Conservation (phyloP, 2,329 filamentous ascomycete species). For the Aspergillus ustus region DNA sequence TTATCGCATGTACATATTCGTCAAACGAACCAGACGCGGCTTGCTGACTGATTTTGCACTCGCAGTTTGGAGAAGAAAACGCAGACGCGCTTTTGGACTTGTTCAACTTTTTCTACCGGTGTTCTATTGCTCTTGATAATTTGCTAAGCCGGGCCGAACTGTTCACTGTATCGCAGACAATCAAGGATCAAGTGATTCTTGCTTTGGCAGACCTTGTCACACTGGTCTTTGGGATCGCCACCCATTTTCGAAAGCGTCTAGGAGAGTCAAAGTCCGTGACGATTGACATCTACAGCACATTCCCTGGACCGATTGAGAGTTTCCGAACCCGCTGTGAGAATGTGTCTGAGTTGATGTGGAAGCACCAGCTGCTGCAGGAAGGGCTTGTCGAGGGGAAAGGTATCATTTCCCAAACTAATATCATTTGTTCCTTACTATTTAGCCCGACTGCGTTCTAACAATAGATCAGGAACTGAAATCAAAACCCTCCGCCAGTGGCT, state of each 20-base stretch:
- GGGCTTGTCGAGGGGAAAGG: slow-evolving; percentile 36
- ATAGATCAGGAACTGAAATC: slow-evolving; percentile 31
- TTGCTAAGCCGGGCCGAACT: slow-evolving; percentile 54
- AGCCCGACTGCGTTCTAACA: neutral
- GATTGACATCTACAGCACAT: slow-evolving; percentile 45
- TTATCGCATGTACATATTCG: neutral
- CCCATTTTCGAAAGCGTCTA: slow-evolving; percentile 39
- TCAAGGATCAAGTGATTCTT: slow-evolving; percentile 52
- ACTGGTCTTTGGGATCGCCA: slow-evolving; percentile 35
- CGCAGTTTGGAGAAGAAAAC: slow-evolving; percentile 54
- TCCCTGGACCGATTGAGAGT: slow-evolving; percentile 39
- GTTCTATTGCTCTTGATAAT: slow-evolving; percentile 46
- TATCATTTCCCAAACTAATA: slow-evolving; percentile 15
- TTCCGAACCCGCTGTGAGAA: slow-evolving; percentile 41
- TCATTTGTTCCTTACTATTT: neutral
- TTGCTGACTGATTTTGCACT: neutral
- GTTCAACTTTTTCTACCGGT: slow-evolving; percentile 58
- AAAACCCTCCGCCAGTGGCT: slow-evolving; percentile 44
- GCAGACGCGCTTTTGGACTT: slow-evolving; percentile 53
- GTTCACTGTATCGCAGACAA: slow-evolving; percentile 51
- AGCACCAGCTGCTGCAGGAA: slow-evolving; percentile 41
- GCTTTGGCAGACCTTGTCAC: slow-evolving; percentile 44
- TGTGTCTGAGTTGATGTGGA: slow-evolving; percentile 47
- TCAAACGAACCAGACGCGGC: too few relatives aligned
- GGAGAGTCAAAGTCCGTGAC: slow-evolving; percentile 29